Evolutionary conservation across 306 rosid genomes (phyloP), one percentile per base, ranked within the genome.

Genomic region (Senna tora): DNA sequence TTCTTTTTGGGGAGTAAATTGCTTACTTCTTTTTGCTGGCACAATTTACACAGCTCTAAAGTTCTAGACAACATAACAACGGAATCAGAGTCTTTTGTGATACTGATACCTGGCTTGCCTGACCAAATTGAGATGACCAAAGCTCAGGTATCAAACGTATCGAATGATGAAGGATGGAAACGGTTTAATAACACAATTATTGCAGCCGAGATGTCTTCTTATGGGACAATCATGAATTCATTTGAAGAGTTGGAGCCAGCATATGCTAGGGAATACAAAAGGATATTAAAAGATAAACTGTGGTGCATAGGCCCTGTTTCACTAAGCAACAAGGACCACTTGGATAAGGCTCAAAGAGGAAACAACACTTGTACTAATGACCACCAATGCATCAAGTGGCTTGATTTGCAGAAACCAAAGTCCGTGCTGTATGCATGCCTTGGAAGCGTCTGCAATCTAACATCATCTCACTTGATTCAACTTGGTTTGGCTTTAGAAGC

Each of bases 271-370:
- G 87, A 54, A 0, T 88, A 71, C 77, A 87, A 64, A 65, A 85
- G 82, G 67, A 41, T 32, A 5, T 76, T 51, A 51, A 51, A 72
- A 0, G 81, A 45, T 5, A 88, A 80, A 41, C 67, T 80, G 20
- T 91, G 97, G 97, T 87, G 88, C 20, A 52, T 85, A 6, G 89
- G 89, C n/a, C 89, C 89, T 0, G 71, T 76, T 7, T 82, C 86
- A 65, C 68, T 53, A 43, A 7, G 66, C 67, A 86, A 88, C 77
- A 50, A 70, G 21, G 67, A 75, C 54, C 42, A 67, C 53, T 67
- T 76, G 38, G 92, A 88, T 51, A 83, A 76, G 79, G 83, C 78
- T 34, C 75, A 84, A 30, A 82, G 96, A 79, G 96, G 97, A 12
- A 65, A 80, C 57, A 79, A 65, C 32, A 67, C 64, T 7, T 20